A percentile compares a stretch with the other conserved stretches of the same genome.
phyloP scores from a whole-genome alignment of 1,284 basidiomycete species.

The Inonotus obliquus region DNA sequence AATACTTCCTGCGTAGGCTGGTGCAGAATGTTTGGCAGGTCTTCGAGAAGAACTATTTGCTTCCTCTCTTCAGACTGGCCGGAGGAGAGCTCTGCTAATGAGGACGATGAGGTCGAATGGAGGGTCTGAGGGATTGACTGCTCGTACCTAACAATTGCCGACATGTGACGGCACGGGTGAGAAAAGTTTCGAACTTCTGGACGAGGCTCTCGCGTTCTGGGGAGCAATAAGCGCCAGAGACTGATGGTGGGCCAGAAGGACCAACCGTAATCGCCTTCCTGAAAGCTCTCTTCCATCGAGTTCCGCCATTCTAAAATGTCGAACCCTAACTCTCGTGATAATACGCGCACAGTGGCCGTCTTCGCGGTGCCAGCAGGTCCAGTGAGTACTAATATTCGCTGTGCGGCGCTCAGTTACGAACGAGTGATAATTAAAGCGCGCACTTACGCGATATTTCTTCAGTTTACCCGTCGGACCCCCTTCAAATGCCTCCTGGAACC shows the following conservation, averaged over 20 bases:
- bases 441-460: conserved; percentile 72
- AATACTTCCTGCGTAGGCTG: conserved; percentile 69
- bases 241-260: conserved; percentile 18
- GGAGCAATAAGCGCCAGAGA: not conserved
- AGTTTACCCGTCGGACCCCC: conserved; percentile 57
- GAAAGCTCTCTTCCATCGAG: conserved; percentile 41
- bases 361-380: conserved; percentile 92
- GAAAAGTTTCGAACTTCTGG: conserved; percentile 75
- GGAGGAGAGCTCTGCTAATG: conserved; percentile 9
- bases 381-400: conserved; percentile 83
- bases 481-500: conserved; percentile 82
- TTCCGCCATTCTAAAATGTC: conserved; percentile 89
- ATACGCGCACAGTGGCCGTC: conserved; percentile 76
- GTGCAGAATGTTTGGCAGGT: conserved; percentile 88
- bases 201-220: conserved; percentile 57
- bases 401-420: conserved; percentile 1
- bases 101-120: conserved; percentile 15
- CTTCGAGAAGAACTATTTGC: conserved; percentile 81
- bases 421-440: not conserved
- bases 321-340: conserved; percentile 72
- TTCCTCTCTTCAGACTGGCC: conserved; percentile 26
- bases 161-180: conserved; percentile 68
- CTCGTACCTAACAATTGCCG: conserved; percentile 44
- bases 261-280: conserved; percentile 27
- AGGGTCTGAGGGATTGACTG: not conserved